Evolutionary conservation across 768 basidiomycete species (phyloP).

Genomic region (Glaciozyma martinii): DNA sequence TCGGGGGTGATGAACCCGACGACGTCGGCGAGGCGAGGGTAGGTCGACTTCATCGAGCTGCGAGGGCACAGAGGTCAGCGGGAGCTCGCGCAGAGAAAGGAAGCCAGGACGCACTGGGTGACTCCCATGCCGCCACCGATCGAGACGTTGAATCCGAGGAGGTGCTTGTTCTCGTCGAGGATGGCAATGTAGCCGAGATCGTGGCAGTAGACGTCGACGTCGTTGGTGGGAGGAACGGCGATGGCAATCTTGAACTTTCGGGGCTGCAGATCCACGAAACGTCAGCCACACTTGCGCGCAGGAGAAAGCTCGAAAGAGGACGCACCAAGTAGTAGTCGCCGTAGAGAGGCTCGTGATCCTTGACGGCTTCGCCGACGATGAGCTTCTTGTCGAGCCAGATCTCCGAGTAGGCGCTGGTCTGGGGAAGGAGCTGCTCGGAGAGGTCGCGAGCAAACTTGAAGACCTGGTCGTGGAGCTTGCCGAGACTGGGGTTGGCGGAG

Average conservation of each 20-base stretch:
- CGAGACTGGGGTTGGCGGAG: slow-evolving; percentile 79
- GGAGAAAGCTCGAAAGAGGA: slow-evolving; percentile 42
- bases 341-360: slow-evolving; percentile 88
- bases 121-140: slow-evolving; percentile 99
- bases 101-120: slow-evolving; percentile 50
- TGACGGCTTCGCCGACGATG: slow-evolving; percentile 83
- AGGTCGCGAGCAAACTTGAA: slow-evolving; percentile 73
- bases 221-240: slow-evolving; percentile 91
- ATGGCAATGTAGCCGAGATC: slow-evolving; percentile 97
- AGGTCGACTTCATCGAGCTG: slow-evolving; percentile 90
- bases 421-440: slow-evolving; percentile 77
- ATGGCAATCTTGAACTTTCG: slow-evolving; percentile 90
- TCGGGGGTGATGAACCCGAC: slow-evolving; percentile 88
- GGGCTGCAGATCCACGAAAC: slow-evolving; percentile 16
- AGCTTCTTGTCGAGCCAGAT: slow-evolving; percentile 98
- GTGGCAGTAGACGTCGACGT: slow-evolving; percentile 82
- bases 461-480: slow-evolving; percentile 73
- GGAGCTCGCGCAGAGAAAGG: not conserved
- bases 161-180: slow-evolving; percentile 59
- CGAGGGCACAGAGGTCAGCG: not conserved
- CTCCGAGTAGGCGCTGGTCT: slow-evolving; percentile 91
- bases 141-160: slow-evolving; percentile 87
- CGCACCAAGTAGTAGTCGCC: slow-evolving; percentile 94
- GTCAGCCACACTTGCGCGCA: not conserved
- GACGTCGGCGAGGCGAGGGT: slow-evolving; percentile 76